phyloP scores from a whole-genome alignment of 208 protist species.

The Leishmania arabica region DNA sequence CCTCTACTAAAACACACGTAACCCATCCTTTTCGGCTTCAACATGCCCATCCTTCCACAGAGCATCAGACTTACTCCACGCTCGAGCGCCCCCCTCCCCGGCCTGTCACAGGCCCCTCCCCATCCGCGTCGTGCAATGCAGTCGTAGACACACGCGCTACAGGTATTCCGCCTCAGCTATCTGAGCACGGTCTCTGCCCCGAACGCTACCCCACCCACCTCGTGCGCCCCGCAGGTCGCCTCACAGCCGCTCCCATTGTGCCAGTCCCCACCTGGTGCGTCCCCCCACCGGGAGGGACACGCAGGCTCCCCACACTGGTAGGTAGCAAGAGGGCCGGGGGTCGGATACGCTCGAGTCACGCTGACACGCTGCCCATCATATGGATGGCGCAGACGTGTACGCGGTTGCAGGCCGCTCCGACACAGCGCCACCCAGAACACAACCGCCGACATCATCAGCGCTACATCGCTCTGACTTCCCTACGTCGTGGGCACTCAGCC shows the following conservation, averaged over 20 bases:
- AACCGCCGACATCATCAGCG: not conserved
- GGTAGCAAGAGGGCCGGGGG: too few species aligned
- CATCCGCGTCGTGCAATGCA: not conserved
- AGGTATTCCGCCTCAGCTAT: not conserved
- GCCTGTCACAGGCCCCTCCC: not conserved
- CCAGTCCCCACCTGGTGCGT: not conserved
- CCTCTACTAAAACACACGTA: not conserved
- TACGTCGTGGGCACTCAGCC: not conserved
- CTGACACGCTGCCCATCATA: too few species aligned
- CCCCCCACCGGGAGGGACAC: not conserved
- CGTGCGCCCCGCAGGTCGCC: not conserved
- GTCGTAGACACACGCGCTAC: not conserved
- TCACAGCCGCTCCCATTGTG: not conserved
- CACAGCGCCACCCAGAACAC: not conserved
- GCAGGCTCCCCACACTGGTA: not conserved
- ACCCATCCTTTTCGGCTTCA: too few species aligned
- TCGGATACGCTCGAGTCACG: too few species aligned
- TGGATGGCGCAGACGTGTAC: too few species aligned
- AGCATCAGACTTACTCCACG: not conserved
- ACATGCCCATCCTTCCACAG: not conserved
- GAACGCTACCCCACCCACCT: not conserved
- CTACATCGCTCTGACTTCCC: not conserved
- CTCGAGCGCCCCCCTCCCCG: too few species aligned
- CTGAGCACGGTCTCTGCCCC: not conserved
- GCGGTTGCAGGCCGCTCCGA: not conserved